phyloP scores from a whole-genome alignment of 2,329 filamentous ascomycete genomes.

The Calonectria hongkongensis region DNA sequence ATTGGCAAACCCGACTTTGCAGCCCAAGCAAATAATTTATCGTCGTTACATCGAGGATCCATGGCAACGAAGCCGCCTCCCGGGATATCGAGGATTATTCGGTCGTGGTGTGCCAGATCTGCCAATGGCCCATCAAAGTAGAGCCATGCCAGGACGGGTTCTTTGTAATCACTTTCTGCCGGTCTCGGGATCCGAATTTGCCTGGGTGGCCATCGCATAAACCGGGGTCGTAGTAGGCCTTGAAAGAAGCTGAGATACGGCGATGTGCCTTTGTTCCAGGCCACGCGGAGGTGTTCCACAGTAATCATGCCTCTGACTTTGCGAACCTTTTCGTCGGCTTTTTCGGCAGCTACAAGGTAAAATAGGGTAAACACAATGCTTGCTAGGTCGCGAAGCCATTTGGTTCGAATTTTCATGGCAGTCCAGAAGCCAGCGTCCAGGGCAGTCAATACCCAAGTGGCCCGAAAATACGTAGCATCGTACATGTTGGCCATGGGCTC shows the following conservation, averaged over 20 bases:
- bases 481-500: constrained; percentile 97
- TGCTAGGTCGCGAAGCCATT: constrained; percentile 87
- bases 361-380: constrained; percentile 91
- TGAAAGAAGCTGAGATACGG: constrained; percentile 88
- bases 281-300: constrained; percentile 91
- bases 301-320: constrained; percentile 91
- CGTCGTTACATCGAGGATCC: constrained; percentile 95
- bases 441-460: constrained; percentile 96
- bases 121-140: constrained; percentile 94
- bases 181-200: constrained; percentile 90
- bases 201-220: constrained; percentile 88
- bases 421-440: constrained; percentile 99
- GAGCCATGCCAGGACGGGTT: constrained; percentile 90
- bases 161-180: constrained; percentile 85
- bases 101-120: constrained; percentile 84
- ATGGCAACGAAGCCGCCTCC: constrained; percentile 98
- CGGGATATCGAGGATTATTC: constrained; percentile 90
- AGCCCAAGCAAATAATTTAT: constrained; percentile 95
- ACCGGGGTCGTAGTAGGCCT: constrained; percentile 82
- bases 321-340: constrained; percentile 96
- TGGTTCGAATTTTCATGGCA: constrained; percentile 90
- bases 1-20: constrained; percentile 91
- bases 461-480: constrained; percentile 92
- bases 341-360: constrained; percentile 93
- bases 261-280: constrained; percentile 96